Conservation (phyloP, 768 basidiomycete species). For the Fomitopsis serialis region DNA sequence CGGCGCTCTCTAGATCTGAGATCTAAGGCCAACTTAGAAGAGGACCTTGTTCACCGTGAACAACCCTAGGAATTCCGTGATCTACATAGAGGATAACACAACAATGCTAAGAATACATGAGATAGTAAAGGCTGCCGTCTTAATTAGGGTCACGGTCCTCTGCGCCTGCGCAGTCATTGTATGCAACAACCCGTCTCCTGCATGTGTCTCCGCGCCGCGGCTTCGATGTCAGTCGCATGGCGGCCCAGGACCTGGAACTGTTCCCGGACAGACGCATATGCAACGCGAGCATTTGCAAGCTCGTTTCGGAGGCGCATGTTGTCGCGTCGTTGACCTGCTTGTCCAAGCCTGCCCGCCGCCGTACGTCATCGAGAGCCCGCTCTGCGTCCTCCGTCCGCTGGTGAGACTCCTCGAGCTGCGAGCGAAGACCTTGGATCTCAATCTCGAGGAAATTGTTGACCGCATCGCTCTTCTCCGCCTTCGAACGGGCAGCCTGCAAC, state of each 20-base stretch:
- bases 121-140: too few relatives aligned
- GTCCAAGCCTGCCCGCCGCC: neutral
- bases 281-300: neutral
- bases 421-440: neutral
- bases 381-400: neutral
- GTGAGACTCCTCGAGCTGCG: neutral
- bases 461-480: neutral
- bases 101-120: too few relatives aligned
- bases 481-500: neutral
- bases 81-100: too few relatives aligned
- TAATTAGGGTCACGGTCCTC: neutral
- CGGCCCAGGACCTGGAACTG: neutral
- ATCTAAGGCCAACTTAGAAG: too few relatives aligned
- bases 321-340: neutral
- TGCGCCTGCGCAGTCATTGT: neutral
- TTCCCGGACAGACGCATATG: neutral
- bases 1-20: too few relatives aligned
- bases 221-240: neutral
- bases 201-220: neutral
- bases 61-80: too few relatives aligned
- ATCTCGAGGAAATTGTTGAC: neutral
- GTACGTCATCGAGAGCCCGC: neutral
- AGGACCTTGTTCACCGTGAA: too few relatives aligned
- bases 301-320: neutral
- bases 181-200: neutral